Conservation (phyloP, 441 rosid species). For the Bocquillonia castaneifolia region DNA sequence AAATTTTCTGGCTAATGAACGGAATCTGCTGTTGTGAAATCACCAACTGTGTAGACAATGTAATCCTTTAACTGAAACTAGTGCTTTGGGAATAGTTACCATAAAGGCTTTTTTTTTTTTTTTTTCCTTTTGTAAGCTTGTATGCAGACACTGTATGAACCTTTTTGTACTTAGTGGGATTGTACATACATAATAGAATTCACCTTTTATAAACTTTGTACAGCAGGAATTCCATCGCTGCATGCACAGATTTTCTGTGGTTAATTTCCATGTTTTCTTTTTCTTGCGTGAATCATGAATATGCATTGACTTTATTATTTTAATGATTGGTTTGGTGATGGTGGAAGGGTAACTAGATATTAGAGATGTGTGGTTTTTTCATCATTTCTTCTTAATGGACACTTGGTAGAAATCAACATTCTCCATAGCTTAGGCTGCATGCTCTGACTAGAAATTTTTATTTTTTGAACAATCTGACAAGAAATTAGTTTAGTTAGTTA, state of each 20-base stretch:
- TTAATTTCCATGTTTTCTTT: background rate
- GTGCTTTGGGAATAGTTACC: constrained; percentile 3
- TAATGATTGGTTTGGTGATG: background rate
- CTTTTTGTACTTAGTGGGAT: constrained; percentile 8
- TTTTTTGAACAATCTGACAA: too few relatives aligned
- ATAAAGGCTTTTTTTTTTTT: background rate
- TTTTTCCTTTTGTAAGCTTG: constrained; percentile 15
- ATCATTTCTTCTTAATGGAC: too few relatives aligned
- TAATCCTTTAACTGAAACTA: background rate
- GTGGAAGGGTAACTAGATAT: too few relatives aligned
- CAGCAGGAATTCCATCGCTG: constrained; percentile 4
- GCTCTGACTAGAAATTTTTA: too few relatives aligned
- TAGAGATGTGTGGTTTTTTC: too few relatives aligned
- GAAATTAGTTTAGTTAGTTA: too few relatives aligned
- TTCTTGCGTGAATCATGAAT: background rate
- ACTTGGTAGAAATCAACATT: too few relatives aligned
- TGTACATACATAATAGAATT: constrained; percentile 25
- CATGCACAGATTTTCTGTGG: background rate
- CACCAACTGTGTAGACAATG: background rate
- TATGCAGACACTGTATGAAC: constrained; percentile 11
- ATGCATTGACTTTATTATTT: too few relatives aligned
- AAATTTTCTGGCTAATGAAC: too few relatives aligned
- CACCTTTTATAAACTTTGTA: constrained; percentile 10
- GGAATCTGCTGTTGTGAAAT: constrained; percentile 11
- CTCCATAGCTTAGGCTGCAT: too few relatives aligned